Percentiles rank a stretch among this genome's conserved stretches.
phyloP scores from a whole-genome alignment of 2,329 filamentous ascomycete genomes.

The Penicillium aurantiogriseum region DNA sequence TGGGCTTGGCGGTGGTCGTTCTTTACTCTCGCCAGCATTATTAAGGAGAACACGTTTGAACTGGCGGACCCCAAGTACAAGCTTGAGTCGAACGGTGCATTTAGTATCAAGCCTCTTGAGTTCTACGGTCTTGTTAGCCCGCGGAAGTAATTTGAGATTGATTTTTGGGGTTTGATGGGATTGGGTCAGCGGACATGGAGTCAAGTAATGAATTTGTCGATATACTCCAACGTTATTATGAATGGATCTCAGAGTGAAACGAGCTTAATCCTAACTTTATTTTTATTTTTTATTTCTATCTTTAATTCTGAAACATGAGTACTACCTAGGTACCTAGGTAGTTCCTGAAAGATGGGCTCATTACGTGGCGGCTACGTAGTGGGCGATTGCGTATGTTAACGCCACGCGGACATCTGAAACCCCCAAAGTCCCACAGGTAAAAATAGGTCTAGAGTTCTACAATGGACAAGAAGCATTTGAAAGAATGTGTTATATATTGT shows the following conservation, averaged over 20 bases:
- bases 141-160: conserved; percentile 11
- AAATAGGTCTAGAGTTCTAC: not conserved
- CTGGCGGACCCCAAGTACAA: conserved; percentile 54
- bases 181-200: conserved; percentile 1
- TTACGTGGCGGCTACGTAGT: not conserved
- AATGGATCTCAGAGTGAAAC: not conserved
- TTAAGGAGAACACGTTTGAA: conserved; percentile 68
- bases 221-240: conserved; percentile 2
- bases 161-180: not conserved
- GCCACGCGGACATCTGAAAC: conserved; percentile 1
- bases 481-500: conserved; percentile 12
- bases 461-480: not conserved
- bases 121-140: conserved; percentile 33
- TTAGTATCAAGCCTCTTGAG: conserved; percentile 51
- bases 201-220: conserved; percentile 7
- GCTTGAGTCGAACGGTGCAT: conserved; percentile 48
- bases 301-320: not conserved
- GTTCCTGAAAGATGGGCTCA: not conserved
- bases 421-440: not conserved
- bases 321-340: no score
- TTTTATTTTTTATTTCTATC: not conserved
- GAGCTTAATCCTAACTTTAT: not conserved
- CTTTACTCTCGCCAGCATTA: conserved; percentile 58
- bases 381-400: conserved; percentile 6
- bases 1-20: conserved; percentile 73